Base-by-base conservation (phyloP, 345 rosid genomes). In the Eutrema yunnanense region DNA sequence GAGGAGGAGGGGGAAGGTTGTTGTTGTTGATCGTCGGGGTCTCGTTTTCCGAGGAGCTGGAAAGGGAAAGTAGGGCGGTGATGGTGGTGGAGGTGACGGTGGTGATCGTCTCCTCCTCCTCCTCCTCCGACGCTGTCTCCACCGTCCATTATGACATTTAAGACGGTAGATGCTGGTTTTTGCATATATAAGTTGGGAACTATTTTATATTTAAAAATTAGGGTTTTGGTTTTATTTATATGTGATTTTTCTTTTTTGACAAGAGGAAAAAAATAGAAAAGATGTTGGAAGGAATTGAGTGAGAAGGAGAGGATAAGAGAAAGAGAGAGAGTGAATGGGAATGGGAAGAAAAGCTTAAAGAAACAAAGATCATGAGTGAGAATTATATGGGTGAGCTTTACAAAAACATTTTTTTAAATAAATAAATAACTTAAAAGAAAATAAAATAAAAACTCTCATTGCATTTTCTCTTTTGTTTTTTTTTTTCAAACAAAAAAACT, bases 351-450 rank as follows among this genome's bases (percentile, higher is more conserved):
- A 76, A 82, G 84, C 84, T 84, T 88, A 82, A 86, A 85, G 88
- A 82, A 89, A 84, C 88, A 82, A 88, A 79, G 86, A 85, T 86
- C 84, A 88, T 84, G 95, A 87, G 89, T 81, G 85, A 85, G 86
- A 90, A 87, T 88, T 90, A 88, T 87, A 86, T 72, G 90, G 90
- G 90, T 75, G 79, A 69, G 66, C 71, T 76, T 76, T 76, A 29
- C 44, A 63, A 19, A 69, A 9, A 13, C 9, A 51, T 58, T 61
- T 22, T 43, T 64, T 16, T 27, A 33, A 16, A 34, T 8, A 56
- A n/a, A 32, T 44, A 44, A 10, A 64, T 2, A 65, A 34, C 10
- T 52, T 4, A 22, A 55, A 27, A 56, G 6, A 54, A 73, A 38
- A 46, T 4, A 3, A 47, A 48, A 19, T 11, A 8, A 10, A 50